Conservation (phyloP, 495 filamentous ascomycete genomes). For the Chlorociboria aeruginascens region DNA sequence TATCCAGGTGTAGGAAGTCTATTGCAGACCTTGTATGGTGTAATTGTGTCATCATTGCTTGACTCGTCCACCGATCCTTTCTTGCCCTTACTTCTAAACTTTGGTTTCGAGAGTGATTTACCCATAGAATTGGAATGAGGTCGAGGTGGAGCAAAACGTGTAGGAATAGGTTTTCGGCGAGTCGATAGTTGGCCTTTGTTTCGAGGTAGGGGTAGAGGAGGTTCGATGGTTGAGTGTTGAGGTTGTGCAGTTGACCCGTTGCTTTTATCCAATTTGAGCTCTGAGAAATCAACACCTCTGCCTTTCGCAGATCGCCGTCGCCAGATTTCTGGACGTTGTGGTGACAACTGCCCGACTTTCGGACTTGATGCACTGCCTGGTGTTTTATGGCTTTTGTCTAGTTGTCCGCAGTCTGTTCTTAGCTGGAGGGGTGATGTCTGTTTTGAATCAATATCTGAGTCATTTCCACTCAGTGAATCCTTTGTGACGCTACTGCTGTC, state of each 20-base stretch:
- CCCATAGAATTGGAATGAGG: slow-evolving; percentile 14
- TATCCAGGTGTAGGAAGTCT: slow-evolving; percentile 12
- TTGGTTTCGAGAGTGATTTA: slow-evolving; percentile 5
- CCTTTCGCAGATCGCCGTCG: slow-evolving; percentile 14
- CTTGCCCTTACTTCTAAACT: slow-evolving; percentile 12
- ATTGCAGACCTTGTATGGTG: neutral
- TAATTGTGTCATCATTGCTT: slow-evolving; percentile 8
- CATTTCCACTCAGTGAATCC: slow-evolving; percentile 15
- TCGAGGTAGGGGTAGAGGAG: slow-evolving; percentile 6
- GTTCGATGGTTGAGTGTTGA: neutral
- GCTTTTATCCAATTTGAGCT: slow-evolving; percentile 16
- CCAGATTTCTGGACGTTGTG: slow-evolving; percentile 15
- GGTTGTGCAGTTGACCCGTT: slow-evolving; percentile 19
- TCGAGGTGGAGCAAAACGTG: slow-evolving; percentile 13
- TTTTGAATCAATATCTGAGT: slow-evolving; percentile 10
- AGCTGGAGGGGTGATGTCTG: slow-evolving; percentile 8
- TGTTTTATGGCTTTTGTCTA: neutral
- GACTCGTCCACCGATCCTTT: neutral
- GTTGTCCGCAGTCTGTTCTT: slow-evolving; percentile 7
- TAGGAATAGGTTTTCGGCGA: slow-evolving; percentile 13
- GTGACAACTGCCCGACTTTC: slow-evolving; percentile 4
- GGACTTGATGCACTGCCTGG: slow-evolving; percentile 6
- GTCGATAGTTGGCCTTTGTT: neutral
- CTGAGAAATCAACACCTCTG: slow-evolving; percentile 11
- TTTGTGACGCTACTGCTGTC: slow-evolving; percentile 13